A percentile compares a stretch with the other conserved stretches of the same genome.
Evolutionary conservation across 768 basidiomycete species (phyloP).

Genomic region (Termitomyces sp.): DNA sequence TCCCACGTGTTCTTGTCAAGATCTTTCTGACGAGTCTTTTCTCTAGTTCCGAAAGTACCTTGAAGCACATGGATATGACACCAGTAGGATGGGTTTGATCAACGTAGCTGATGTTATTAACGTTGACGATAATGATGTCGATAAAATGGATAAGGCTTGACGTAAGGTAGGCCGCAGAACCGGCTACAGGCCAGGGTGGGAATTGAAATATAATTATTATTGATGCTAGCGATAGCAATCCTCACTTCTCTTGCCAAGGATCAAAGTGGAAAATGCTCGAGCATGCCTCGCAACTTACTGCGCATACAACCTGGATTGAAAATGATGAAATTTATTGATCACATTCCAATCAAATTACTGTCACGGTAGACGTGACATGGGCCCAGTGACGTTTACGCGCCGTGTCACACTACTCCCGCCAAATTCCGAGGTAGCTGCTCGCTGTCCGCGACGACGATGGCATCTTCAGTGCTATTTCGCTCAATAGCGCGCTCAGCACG

Average conservation of each 20-base stretch:
- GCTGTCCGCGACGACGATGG: slow-evolving; percentile 41
- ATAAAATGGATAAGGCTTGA: neutral
- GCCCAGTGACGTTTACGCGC: neutral
- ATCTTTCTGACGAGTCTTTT: neutral
- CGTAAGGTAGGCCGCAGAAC: no score
- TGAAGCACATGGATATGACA: slow-evolving; percentile 72
- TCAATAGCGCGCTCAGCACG: slow-evolving; percentile 46
- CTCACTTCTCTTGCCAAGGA: no score
- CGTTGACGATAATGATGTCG: neutral
- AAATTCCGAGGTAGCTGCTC: slow-evolving; percentile 26
- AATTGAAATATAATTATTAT: neutral
- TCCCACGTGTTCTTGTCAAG: neutral
- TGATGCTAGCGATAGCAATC: no score
- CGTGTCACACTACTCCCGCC: slow-evolving; percentile 26
- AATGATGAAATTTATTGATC: no score
- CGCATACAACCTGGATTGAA: no score
- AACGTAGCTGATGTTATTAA: neutral
- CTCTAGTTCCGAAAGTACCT: slow-evolving; percentile 77
- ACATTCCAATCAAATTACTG: no score
- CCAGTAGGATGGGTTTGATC: slow-evolving; percentile 17
- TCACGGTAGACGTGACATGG: neutral
- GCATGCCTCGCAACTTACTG: no score
- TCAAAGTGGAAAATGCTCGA: no score
- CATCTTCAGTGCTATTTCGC: slow-evolving; percentile 54
- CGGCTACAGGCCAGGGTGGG: no score